Evolutionary conservation across 2,329 filamentous ascomycete genomes (phyloP).

Genomic region (Alternaria sp.): DNA sequence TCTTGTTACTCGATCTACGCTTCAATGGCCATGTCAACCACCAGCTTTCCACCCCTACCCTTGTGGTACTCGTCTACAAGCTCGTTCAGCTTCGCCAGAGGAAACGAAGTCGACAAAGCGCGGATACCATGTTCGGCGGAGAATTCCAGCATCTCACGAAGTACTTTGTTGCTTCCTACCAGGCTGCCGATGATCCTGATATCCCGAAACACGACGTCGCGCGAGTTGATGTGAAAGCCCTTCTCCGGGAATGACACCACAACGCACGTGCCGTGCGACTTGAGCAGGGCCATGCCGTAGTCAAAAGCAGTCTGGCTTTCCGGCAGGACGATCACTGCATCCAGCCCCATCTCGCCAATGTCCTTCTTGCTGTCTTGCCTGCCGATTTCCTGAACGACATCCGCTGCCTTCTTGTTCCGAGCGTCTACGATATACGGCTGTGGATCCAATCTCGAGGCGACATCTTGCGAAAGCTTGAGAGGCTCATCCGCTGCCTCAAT

Average conservation of each 20-base stretch:
- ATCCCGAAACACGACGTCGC: constrained; percentile 54
- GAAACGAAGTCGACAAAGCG: constrained; percentile 46
- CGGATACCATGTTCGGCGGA: constrained; percentile 45
- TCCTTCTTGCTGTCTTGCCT: constrained; percentile 45
- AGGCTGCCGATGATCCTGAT: constrained; percentile 52
- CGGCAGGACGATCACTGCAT: constrained; percentile 55
- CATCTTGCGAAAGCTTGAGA: constrained; percentile 43
- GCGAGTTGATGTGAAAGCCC: constrained; percentile 52
- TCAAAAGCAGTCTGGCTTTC: constrained; percentile 57
- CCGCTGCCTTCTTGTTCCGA: constrained; percentile 36
- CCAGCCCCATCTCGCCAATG: constrained; percentile 52
- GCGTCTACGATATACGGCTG: constrained; percentile 51
- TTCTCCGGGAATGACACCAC: constrained; percentile 56
- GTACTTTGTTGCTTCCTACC: constrained; percentile 50
- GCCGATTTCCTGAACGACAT: constrained; percentile 44
- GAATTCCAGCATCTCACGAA: constrained; percentile 51
- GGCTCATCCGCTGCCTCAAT: constrained; percentile 49
- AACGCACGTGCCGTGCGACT: constrained; percentile 55
- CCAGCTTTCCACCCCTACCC: constrained; percentile 54
- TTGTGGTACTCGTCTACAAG: constrained; percentile 55
- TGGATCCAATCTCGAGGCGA: constrained; percentile 26
- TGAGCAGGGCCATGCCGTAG: constrained; percentile 53
- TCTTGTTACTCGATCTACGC: neutral
- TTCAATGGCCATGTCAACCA: constrained; percentile 49
- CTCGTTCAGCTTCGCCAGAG: constrained; percentile 48